Percentiles rank a stretch among this genome's conserved stretches.
phyloP scores from a whole-genome alignment of 2,329 filamentous ascomycete genomes.

The Cordyceps cicadae region DNA sequence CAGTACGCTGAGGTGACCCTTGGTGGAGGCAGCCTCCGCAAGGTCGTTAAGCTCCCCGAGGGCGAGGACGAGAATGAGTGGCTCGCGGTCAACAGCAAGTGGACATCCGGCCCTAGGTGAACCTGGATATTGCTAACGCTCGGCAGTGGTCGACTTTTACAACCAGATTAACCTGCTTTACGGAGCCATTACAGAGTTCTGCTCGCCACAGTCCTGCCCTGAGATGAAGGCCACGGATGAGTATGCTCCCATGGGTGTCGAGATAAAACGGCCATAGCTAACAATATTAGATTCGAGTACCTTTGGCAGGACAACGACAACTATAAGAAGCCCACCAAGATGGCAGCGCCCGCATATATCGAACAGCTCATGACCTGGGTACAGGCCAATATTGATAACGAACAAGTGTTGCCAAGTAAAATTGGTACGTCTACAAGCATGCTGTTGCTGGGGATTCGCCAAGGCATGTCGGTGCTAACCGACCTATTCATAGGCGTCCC shows the following conservation, averaged over 20 bases:
- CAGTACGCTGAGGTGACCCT: slow-evolving; percentile 98
- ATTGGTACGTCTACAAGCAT: slow-evolving; percentile 49
- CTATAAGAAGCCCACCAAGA: slow-evolving; percentile 94
- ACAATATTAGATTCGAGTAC: slow-evolving; percentile 72
- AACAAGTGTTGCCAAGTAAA: slow-evolving; percentile 86
- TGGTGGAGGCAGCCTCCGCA: slow-evolving; percentile 86
- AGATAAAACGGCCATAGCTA: slow-evolving; percentile 9
- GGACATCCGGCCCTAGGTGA: background rate
- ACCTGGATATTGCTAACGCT: background rate
- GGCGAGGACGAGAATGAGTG: slow-evolving; percentile 97
- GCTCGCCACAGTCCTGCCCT: slow-evolving; percentile 90
- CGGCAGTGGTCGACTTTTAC: slow-evolving; percentile 97
- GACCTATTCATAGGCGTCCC: slow-evolving; percentile 58
- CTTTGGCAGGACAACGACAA: slow-evolving; percentile 95
- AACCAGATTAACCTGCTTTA: slow-evolving; percentile 99
- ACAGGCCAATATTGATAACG: slow-evolving; percentile 90
- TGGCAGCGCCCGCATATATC: slow-evolving; percentile 94
- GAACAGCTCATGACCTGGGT: slow-evolving; percentile 98
- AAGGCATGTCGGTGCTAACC: background rate
- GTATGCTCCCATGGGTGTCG: slow-evolving; percentile 40
- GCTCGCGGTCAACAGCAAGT: slow-evolving; percentile 89
- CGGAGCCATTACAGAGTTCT: slow-evolving; percentile 98
- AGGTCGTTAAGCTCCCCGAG: slow-evolving; percentile 93
- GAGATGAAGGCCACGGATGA: slow-evolving; percentile 99
- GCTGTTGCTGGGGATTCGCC: background rate